Evolutionary conservation across 1,284 basidiomycete species (phyloP).

Genomic region (Melampsora larici-populina): DNA sequence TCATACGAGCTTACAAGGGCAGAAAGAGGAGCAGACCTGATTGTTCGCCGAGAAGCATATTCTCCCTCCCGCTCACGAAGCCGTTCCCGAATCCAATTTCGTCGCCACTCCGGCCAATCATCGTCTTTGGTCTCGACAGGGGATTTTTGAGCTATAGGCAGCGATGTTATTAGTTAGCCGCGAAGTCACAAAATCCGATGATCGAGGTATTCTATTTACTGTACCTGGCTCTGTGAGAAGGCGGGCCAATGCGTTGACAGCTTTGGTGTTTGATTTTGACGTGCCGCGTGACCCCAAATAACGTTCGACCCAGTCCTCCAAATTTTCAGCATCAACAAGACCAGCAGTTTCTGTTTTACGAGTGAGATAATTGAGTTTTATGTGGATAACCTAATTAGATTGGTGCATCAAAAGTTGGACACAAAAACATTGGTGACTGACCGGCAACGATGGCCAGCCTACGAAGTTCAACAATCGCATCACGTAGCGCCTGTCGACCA

Average conservation of each 20-base stretch:
- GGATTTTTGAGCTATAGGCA: constrained; percentile 8
- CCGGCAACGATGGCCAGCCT: constrained; percentile 24
- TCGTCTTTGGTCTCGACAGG: background rate
- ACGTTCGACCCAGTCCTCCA: background rate
- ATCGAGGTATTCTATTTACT: background rate
- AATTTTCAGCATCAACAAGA: background rate
- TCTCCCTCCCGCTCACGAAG: constrained; percentile 31
- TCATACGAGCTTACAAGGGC: background rate
- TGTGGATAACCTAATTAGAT: too few species aligned
- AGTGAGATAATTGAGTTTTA: too few species aligned
- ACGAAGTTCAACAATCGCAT: constrained; percentile 35
- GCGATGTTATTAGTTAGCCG: constrained; percentile 4
- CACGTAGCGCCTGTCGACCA: constrained; percentile 20
- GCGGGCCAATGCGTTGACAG: background rate
- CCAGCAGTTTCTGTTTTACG: background rate
- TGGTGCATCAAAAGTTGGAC: too few species aligned
- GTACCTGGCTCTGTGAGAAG: background rate
- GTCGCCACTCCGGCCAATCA: constrained; percentile 32
- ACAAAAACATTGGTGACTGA: background rate
- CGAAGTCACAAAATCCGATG: background rate
- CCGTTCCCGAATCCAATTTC: constrained; percentile 25
- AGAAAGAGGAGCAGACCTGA: constrained; percentile 7
- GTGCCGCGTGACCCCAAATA: background rate
- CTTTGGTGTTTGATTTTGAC: background rate
- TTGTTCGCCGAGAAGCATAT: constrained; percentile 18